These are phyloP conservation scores for Cladorrhinum sp. DNA, from an alignment of 2,329 filamentous ascomycete genomes.

Conservation along the genomic window DNA sequence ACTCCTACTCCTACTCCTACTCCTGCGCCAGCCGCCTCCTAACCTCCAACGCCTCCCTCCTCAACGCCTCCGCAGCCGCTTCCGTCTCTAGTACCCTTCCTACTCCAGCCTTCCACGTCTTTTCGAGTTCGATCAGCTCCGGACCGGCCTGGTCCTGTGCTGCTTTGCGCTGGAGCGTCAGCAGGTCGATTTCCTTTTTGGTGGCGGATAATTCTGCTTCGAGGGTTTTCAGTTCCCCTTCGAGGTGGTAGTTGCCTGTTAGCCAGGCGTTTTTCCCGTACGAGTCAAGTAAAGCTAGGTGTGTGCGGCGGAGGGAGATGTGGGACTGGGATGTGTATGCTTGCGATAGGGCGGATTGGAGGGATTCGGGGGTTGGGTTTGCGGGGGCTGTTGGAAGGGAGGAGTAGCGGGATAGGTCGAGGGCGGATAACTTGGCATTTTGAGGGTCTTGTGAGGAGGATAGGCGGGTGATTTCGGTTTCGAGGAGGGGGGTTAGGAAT, in stretches of 20 bases:
- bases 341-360: conserved; percentile 61
- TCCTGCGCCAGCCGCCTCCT: conserved; percentile 41
- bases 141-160: conserved; percentile 68
- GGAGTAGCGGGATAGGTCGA: conserved; percentile 82
- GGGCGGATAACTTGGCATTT: conserved; percentile 50
- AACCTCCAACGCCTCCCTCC: conserved; percentile 63
- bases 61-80: conserved; percentile 72
- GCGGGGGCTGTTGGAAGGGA: conserved; percentile 42
- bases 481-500: conserved; percentile 63
- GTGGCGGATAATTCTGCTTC: conserved; percentile 71
- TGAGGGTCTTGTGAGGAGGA: conserved; percentile 9
- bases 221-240: conserved; percentile 64
- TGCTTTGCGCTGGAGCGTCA: conserved; percentile 67
- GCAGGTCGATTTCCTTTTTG: conserved; percentile 66
- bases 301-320: conserved; percentile 47
- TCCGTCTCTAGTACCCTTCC: conserved; percentile 82
- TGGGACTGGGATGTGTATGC: conserved; percentile 52
- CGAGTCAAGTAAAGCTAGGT: conserved; percentile 70
- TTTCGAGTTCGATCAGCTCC: conserved; percentile 68
- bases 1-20: not conserved
- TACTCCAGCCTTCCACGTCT: conserved; percentile 75
- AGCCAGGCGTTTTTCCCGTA: conserved; percentile 92
- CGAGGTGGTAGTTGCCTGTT: conserved; percentile 75
- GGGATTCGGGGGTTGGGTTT: conserved; percentile 34
- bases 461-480: conserved; percentile 66